phyloP scores from a whole-genome alignment of 805 yeast genomes.

The Ogataea neopini region DNA sequence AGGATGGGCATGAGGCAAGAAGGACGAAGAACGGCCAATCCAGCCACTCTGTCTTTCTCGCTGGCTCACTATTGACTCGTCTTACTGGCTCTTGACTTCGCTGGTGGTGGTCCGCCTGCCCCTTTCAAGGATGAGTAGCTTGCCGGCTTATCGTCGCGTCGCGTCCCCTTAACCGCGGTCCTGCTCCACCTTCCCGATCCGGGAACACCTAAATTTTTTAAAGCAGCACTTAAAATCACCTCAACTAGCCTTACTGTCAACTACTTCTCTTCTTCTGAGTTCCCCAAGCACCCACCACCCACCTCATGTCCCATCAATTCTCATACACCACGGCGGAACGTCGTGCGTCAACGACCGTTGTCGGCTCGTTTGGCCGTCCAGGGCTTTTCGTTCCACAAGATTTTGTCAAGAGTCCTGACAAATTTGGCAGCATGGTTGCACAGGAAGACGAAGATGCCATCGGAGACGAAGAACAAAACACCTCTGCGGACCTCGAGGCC shows the following conservation, averaged over 20 bases:
- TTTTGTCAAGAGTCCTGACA: constrained; percentile 34
- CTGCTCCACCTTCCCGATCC: background rate
- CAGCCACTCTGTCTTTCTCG: no score
- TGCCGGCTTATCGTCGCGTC: background rate
- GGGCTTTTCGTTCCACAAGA: constrained; percentile 55
- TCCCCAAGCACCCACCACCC: background rate
- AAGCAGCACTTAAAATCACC: background rate
- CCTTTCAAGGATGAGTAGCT: no score
- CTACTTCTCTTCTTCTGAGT: background rate
- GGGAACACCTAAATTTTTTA: background rate
- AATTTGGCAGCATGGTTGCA: background rate
- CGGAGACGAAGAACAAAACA: background rate
- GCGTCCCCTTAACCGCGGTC: background rate
- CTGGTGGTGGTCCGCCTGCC: no score
- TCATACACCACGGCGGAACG: constrained; percentile 47
- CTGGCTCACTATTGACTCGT: no score
- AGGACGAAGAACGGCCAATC: no score
- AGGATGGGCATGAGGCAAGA: no score
- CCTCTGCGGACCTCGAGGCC: background rate
- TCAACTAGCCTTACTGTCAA: background rate
- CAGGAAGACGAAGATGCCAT: background rate
- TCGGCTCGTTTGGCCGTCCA: constrained; percentile 52
- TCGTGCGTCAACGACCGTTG: constrained; percentile 49
- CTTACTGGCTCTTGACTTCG: no score
- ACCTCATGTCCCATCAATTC: constrained; percentile 35